A percentile compares a stretch with the other conserved stretches of the same genome.
Conservation (phyloP, 495 filamentous ascomycete genomes). For the Neurospora pannonica region DNA sequence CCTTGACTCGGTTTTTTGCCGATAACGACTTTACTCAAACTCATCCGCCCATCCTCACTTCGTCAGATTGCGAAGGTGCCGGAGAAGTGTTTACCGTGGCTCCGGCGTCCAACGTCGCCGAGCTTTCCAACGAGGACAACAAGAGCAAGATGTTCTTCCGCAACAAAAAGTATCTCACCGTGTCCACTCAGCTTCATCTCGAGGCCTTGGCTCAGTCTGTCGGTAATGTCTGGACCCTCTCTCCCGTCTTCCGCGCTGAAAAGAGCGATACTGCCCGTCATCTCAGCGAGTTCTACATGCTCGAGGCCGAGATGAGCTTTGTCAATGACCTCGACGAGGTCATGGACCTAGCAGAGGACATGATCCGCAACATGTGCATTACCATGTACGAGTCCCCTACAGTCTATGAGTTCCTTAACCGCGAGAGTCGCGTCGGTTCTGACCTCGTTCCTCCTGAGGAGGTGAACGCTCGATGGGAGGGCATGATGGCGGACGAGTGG, state of each 20-base stretch:
- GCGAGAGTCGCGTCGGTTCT: constrained; percentile 19
- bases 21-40: constrained; percentile 68
- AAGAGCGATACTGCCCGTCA: constrained; percentile 90
- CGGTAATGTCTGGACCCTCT: constrained; percentile 86
- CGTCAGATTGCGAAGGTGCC: constrained; percentile 94
- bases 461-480: constrained; percentile 61
- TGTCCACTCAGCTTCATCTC: constrained; percentile 89
- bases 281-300: constrained; percentile 97
- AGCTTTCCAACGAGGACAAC: constrained; percentile 1
- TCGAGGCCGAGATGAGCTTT: constrained; percentile 83
- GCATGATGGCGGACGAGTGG: constrained; percentile 55
- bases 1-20: constrained; percentile 62
- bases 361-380: constrained; percentile 55
- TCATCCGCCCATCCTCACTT: constrained; percentile 89
- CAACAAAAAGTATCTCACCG: constrained; percentile 87
- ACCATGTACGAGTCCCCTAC: constrained; percentile 45
- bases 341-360: constrained; percentile 69
- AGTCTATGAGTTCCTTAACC: constrained; percentile 47
- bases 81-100: constrained; percentile 85
- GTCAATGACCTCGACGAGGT: constrained; percentile 57
- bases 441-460: constrained; percentile 29
- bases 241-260: constrained; percentile 90
- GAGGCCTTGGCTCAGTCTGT: constrained; percentile 86
- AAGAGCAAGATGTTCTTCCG: constrained; percentile 57
- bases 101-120: constrained; percentile 21